Evolutionary conservation across 345 rosid genomes (phyloP).

Genomic region (Salix arbutifolia): DNA sequence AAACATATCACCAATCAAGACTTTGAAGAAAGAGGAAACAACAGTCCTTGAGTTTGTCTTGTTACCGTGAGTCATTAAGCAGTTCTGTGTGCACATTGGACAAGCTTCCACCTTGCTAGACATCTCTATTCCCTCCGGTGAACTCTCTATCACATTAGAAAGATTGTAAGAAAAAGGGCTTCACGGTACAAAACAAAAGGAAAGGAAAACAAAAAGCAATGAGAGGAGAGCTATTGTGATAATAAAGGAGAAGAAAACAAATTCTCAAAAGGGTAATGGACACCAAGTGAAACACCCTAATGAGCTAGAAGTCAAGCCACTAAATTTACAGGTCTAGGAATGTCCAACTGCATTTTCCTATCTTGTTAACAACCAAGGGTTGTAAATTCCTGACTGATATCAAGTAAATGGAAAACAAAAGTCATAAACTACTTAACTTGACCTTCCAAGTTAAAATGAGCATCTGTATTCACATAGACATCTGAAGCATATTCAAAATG

Average conservation of each 20-base stretch:
- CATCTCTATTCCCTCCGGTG: conserved; percentile 8
- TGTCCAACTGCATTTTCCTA: too few relatives aligned
- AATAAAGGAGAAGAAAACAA: neutral
- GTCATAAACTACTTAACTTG: too few relatives aligned
- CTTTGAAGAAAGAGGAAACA: conserved; percentile 36
- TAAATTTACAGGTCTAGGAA: too few relatives aligned
- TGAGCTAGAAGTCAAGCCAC: too few relatives aligned
- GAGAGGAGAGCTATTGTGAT: neutral
- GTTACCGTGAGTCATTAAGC: conserved; percentile 19
- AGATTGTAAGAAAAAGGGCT: neutral
- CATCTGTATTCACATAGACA: too few relatives aligned
- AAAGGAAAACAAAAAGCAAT: neutral
- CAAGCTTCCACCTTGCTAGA: conserved; percentile 22
- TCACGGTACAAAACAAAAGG: neutral
- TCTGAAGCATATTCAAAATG: too few relatives aligned
- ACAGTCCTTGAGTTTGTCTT: conserved; percentile 6
- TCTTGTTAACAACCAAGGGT: too few relatives aligned
- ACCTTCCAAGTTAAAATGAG: too few relatives aligned
- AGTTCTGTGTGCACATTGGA: conserved; percentile 22
- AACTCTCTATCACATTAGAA: neutral
- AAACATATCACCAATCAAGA: conserved; percentile 30
- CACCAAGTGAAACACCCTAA: too few relatives aligned
- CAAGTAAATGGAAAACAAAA: too few relatives aligned
- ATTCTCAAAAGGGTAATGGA: too few relatives aligned
- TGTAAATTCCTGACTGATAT: too few relatives aligned